These are phyloP conservation scores for Candida hungchunana DNA, from an alignment of 805 yeast genomes.

Conservation along the genomic window DNA sequence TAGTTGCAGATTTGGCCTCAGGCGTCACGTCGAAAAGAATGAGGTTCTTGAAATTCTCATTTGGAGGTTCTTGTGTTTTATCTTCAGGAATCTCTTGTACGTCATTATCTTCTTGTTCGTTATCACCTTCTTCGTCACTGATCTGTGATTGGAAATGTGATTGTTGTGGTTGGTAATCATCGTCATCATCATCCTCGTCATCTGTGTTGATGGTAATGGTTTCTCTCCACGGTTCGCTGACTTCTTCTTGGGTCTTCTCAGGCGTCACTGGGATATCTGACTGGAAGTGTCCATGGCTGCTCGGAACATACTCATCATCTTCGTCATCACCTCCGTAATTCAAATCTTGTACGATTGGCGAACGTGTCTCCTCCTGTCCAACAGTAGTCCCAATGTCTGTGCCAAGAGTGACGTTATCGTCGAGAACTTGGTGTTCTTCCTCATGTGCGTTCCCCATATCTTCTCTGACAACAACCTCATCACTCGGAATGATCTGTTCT, in stretches of 20 bases:
- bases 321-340: constrained; percentile 6
- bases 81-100: too few relatives aligned
- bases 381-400: neutral
- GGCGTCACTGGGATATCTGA: too few relatives aligned
- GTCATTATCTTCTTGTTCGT: too few relatives aligned
- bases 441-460: neutral
- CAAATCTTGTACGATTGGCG: constrained; percentile 4
- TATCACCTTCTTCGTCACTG: too few relatives aligned
- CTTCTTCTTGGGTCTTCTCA: constrained; percentile 1
- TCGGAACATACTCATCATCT: constrained; percentile 8
- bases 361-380: neutral
- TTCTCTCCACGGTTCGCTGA: too few relatives aligned
- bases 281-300: too few relatives aligned
- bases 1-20: too few relatives aligned
- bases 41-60: constrained; percentile 2
- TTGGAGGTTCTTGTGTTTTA: too few relatives aligned
- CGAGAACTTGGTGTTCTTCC: neutral
- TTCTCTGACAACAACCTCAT: constrained; percentile 1
- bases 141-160: too few relatives aligned
- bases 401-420: neutral
- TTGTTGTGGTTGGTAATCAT: constrained; percentile 2
- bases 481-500: constrained; percentile 8
- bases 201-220: too few relatives aligned
- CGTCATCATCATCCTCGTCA: constrained; percentile 11
- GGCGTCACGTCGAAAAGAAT: too few relatives aligned